Conservation (phyloP, 371 early-diverging fungal genomes). For the Mucor saturninus region DNA sequence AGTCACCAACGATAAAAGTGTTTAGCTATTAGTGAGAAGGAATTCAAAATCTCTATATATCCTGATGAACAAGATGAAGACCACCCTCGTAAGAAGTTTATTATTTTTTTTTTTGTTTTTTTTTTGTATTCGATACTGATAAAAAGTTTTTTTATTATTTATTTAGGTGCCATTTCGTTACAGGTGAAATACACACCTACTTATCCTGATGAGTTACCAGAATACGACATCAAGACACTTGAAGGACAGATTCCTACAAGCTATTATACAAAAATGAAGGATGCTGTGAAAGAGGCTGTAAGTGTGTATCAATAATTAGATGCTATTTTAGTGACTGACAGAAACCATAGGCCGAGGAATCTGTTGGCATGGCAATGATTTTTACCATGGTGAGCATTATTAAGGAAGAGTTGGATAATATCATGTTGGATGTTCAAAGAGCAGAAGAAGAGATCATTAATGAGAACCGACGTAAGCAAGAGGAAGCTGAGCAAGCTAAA, state of each 20-base stretch:
- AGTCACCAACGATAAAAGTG: too few species aligned
- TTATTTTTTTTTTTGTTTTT: neutral
- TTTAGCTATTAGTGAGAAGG: slow-evolving; percentile 41
- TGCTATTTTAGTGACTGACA: neutral
- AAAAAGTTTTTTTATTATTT: neutral
- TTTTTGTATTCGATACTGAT: neutral
- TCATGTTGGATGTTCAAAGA: slow-evolving; percentile 60
- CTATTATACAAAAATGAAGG: slow-evolving; percentile 53
- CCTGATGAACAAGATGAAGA: slow-evolving; percentile 66
- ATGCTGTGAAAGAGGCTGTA: slow-evolving; percentile 55
- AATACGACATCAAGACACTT: slow-evolving; percentile 62
- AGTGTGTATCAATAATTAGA: slow-evolving; percentile 13
- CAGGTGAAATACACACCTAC: slow-evolving; percentile 80
- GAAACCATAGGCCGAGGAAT: slow-evolving; percentile 67
- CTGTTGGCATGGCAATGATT: slow-evolving; percentile 92
- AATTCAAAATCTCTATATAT: slow-evolving; percentile 54
- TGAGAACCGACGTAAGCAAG: slow-evolving; percentile 66
- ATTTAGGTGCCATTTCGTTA: slow-evolving; percentile 59
- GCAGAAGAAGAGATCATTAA: slow-evolving; percentile 59
- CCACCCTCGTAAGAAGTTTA: slow-evolving; percentile 44
- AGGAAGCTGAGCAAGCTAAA: slow-evolving; percentile 81
- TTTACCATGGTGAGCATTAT: slow-evolving; percentile 83
- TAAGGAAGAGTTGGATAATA: slow-evolving; percentile 75
- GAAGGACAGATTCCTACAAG: slow-evolving; percentile 53
- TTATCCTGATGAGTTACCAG: slow-evolving; percentile 89